phyloP scores from a whole-genome alignment of 1,139 yeast species.

The Saccharomyces hybrid region DNA sequence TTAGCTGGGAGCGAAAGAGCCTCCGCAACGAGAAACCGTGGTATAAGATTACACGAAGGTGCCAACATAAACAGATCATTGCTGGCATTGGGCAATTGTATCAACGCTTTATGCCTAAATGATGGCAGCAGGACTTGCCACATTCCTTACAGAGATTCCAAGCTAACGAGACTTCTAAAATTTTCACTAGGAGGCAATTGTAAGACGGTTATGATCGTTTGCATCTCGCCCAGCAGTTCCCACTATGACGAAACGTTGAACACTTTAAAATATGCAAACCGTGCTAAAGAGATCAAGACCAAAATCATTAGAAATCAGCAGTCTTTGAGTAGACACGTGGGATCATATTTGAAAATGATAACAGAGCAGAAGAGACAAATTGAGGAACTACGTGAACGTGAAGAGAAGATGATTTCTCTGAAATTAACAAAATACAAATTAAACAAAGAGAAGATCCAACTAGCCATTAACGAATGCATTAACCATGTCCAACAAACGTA shows the following conservation, averaged over 20 bases:
- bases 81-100: constrained; percentile 87
- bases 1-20: constrained; percentile 95
- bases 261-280: constrained; percentile 80
- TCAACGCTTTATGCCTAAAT: constrained; percentile 66
- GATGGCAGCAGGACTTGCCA: constrained; percentile 40
- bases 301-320: constrained; percentile 69
- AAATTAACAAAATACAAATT: constrained; percentile 33
- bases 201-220: constrained; percentile 91
- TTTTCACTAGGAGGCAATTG: constrained; percentile 91
- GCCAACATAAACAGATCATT: constrained; percentile 87
- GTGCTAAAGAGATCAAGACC: constrained; percentile 87
- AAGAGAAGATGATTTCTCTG: constrained; percentile 37
- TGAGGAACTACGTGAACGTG: constrained; percentile 56
- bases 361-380: constrained; percentile 77
- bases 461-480: constrained; percentile 38
- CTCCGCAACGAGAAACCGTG: constrained; percentile 77
- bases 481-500: constrained; percentile 36
- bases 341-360: constrained; percentile 78
- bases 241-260: constrained; percentile 91
- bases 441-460: constrained; percentile 35
- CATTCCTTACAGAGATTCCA: constrained; percentile 86
- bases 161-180: constrained; percentile 74
- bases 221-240: constrained; percentile 76
- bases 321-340: constrained; percentile 76
- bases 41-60: constrained; percentile 75